phyloP scores from a whole-genome alignment of 345 rosid species.

The Eucalyptus grandis region DNA sequence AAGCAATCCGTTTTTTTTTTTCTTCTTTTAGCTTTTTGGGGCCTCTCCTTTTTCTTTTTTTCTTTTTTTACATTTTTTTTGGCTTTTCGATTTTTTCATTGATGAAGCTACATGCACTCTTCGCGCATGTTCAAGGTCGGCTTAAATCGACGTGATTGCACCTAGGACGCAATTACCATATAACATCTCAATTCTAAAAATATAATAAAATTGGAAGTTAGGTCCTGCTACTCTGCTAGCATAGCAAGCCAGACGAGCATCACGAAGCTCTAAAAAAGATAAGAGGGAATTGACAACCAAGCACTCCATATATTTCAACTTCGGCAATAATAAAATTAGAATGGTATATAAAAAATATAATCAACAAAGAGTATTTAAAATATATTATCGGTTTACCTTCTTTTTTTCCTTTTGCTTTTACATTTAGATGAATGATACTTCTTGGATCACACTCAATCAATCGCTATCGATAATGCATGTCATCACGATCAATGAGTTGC shows the following conservation, averaged over 20 bases:
- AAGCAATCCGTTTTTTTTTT: not conserved
- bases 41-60: not conserved
- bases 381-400: too few species aligned
- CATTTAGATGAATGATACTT: too few species aligned
- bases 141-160: not conserved
- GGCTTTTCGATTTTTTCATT: not conserved
- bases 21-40: not conserved
- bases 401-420: too few species aligned
- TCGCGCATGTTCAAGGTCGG: not conserved
- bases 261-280: not conserved
- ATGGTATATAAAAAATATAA: too few species aligned
- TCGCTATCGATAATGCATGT: fast-evolving
- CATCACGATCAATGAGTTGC: not conserved
- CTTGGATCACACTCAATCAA: not conserved
- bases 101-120: not conserved
- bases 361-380: not conserved
- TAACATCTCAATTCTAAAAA: not conserved
- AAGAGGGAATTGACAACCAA: too few species aligned
- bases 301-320: too few species aligned
- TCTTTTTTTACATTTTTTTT: too few species aligned
- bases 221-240: not conserved
- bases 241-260: not conserved
- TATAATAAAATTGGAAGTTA: not conserved
- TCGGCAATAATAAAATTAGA: too few species aligned
- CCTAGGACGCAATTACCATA: not conserved